Evolutionary conservation across 148 eudicot species (phyloP).

Genomic region (Rhododendron simsii): DNA sequence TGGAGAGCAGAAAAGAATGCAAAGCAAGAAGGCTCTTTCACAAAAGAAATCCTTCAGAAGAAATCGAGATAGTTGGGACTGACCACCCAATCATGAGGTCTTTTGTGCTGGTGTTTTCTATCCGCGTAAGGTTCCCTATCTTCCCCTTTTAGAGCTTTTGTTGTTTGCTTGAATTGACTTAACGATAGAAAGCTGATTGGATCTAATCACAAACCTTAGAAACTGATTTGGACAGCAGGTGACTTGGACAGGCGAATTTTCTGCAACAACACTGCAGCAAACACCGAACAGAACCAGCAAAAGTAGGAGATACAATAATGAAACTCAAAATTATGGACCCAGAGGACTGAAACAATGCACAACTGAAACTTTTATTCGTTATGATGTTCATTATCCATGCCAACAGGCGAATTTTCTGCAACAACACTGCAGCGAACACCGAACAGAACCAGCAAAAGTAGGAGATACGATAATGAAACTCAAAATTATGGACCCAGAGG

Average conservation of each 20-base stretch:
- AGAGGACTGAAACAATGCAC: background rate
- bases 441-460: background rate
- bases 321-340: background rate
- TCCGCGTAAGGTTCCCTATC: constrained; percentile 1
- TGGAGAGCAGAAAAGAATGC: constrained; percentile 70
- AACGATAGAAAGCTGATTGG: background rate
- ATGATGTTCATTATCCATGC: no score
- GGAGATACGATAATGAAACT: background rate
- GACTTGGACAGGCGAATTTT: background rate
- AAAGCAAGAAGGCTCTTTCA: constrained; percentile 59
- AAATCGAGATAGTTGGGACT: constrained; percentile 67
- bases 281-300: background rate
- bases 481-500: background rate
- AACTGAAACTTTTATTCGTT: no score
- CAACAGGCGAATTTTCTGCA: background rate
- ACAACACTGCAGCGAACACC: background rate
- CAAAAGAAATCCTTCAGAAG: constrained; percentile 69
- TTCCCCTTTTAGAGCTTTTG: background rate
- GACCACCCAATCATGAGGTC: constrained; percentile 5
- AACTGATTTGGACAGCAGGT: background rate
- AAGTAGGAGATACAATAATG: background rate
- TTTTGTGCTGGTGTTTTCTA: background rate
- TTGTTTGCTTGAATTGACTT: background rate
- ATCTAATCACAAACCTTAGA: background rate
- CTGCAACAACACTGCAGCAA: background rate